phyloP scores from a whole-genome alignment of 73 alveolate genomes.

The Diophrys sp. region DNA sequence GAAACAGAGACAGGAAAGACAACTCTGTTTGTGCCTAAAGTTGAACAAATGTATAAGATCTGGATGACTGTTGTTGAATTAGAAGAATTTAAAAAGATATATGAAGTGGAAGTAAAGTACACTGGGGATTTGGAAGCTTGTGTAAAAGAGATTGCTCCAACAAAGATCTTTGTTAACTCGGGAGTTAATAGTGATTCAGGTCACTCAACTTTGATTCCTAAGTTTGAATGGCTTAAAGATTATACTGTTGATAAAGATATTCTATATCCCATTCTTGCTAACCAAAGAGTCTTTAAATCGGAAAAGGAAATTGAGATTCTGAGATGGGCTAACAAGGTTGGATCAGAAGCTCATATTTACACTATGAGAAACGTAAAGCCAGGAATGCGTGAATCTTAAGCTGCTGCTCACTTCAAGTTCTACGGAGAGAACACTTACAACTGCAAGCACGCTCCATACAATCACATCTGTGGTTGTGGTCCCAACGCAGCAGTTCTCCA shows the following conservation, averaged over 20 bases:
- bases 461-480: conserved; percentile 87
- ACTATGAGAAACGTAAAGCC: conserved; percentile 71
- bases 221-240: conserved; percentile 56
- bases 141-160: conserved; percentile 63
- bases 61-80: conserved; percentile 74
- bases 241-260: conserved; percentile 60
- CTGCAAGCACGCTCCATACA: conserved; percentile 81
- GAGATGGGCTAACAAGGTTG: conserved; percentile 70
- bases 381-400: conserved; percentile 80
- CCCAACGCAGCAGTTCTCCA: conserved; percentile 79
- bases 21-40: conserved; percentile 53
- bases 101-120: conserved; percentile 68
- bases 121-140: conserved; percentile 64
- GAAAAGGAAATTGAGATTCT: conserved; percentile 80
- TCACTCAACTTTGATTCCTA: conserved; percentile 54
- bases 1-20: conserved; percentile 59
- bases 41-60: conserved; percentile 55
- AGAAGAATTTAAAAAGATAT: conserved; percentile 64
- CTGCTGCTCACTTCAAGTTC: conserved; percentile 72
- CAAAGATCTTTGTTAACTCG: conserved; percentile 60
- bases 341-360: conserved; percentile 83
- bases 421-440: conserved; percentile 69
- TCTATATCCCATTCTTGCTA: conserved; percentile 74
- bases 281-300: conserved; percentile 74
- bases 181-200: conserved; percentile 90